Evolutionary conservation across 768 basidiomycete species (phyloP).

Genomic region (Termitomyces sp.): DNA sequence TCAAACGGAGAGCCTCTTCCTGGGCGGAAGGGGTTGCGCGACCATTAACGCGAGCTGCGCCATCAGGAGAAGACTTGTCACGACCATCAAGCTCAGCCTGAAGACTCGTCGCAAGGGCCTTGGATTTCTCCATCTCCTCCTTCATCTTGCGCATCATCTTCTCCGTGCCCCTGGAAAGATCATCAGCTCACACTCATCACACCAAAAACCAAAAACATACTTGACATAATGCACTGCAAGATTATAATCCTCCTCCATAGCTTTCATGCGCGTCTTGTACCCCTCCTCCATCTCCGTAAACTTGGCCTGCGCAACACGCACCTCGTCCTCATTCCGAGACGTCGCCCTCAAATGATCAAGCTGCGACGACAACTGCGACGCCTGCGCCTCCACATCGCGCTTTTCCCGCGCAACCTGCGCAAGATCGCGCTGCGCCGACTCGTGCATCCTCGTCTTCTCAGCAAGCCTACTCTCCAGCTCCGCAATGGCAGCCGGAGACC

Average conservation of each 20-base stretch:
- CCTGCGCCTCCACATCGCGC: conserved; percentile 70
- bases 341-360: conserved; percentile 60
- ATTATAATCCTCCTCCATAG: conserved; percentile 94
- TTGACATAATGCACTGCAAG: conserved; percentile 97
- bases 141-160: conserved; percentile 97
- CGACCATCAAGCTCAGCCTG: conserved; percentile 84
- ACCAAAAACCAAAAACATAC: conserved; percentile 40
- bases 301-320: conserved; percentile 54
- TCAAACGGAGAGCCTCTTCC: conserved; percentile 66
- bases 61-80: conserved; percentile 38
- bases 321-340: conserved; percentile 25
- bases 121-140: conserved; percentile 91
- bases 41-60: conserved; percentile 53
- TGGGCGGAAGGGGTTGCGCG: conserved; percentile 76
- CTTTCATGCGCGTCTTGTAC: conserved; percentile 76
- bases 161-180: conserved; percentile 74
- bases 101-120: conserved; percentile 69
- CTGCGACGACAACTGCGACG: conserved; percentile 57
- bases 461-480: conserved; percentile 78
- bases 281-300: conserved; percentile 73
- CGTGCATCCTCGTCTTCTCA: conserved; percentile 66
- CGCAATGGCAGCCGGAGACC: conserved; percentile 41
- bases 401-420: conserved; percentile 59
- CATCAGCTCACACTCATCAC: conserved; percentile 7
- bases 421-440: conserved; percentile 73